Conservation (phyloP, 179 eudicot genomes). For the Silene noctiflora region DNA sequence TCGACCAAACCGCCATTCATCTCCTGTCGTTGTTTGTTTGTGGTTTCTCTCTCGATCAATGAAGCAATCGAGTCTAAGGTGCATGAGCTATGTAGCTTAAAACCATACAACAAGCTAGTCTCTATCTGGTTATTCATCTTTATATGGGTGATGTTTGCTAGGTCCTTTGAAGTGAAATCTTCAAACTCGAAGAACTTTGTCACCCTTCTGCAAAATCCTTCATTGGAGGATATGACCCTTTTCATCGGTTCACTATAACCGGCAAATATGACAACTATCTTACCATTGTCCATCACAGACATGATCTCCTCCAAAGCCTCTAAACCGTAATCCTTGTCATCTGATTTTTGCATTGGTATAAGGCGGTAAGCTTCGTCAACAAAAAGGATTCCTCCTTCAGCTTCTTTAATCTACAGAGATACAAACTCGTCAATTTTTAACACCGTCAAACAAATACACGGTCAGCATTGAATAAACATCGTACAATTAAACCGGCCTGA, state of each 20-base stretch:
- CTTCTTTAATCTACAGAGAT: slow-evolving; percentile 71
- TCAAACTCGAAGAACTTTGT: slow-evolving; percentile 86
- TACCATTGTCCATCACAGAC: slow-evolving; percentile 95
- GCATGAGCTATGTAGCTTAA: slow-evolving; percentile 65
- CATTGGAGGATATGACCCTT: slow-evolving; percentile 82
- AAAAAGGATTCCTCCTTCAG: slow-evolving; percentile 93
- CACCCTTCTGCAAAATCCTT: slow-evolving; percentile 92
- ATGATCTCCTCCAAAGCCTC: slow-evolving; percentile 99
- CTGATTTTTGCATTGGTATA: slow-evolving; percentile 86
- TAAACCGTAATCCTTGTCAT: slow-evolving; percentile 88
- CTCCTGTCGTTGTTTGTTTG: slow-evolving; percentile 66
- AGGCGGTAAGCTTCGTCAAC: slow-evolving; percentile 97
- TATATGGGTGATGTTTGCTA: slow-evolving; percentile 64
- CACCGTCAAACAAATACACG: background rate
- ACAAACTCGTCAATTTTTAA: background rate
- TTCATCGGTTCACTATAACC: slow-evolving; percentile 96
- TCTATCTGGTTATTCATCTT: slow-evolving; percentile 68
- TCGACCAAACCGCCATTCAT: slow-evolving; percentile 93
- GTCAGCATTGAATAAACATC: too few relatives aligned
- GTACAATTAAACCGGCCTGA: too few relatives aligned
- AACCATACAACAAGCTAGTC: slow-evolving; percentile 66
- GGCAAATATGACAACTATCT: slow-evolving; percentile 88
- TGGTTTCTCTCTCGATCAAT: slow-evolving; percentile 66
- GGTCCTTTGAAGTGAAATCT: slow-evolving; percentile 60
- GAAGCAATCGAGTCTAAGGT: slow-evolving; percentile 52